A percentile compares a stretch with the other conserved stretches of the same genome.
Evolutionary conservation across 2,329 filamentous ascomycete species (phyloP).

Genomic region (Colletotrichum scovillei): DNA sequence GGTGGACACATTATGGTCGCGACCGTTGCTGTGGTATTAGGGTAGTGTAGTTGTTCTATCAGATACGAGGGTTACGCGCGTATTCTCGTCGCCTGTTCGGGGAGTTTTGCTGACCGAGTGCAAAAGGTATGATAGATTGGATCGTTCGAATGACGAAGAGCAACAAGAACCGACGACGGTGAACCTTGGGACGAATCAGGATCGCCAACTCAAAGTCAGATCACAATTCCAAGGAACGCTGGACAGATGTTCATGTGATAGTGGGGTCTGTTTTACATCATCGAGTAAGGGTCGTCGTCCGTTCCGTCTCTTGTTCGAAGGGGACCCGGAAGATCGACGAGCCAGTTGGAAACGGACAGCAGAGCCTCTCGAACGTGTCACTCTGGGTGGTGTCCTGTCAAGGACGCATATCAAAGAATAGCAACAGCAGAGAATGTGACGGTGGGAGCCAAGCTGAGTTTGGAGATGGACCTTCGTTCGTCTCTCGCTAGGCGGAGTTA

Average conservation of each 20-base stretch:
- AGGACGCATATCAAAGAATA: background rate
- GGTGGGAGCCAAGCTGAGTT: background rate
- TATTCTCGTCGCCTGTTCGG: background rate
- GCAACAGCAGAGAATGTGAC: background rate
- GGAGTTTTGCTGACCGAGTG: background rate
- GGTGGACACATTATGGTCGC: background rate
- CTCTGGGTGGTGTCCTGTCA: constrained; percentile 11
- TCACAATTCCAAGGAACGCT: constrained; percentile 1
- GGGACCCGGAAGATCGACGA: constrained; percentile 1
- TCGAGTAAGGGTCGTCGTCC: background rate
- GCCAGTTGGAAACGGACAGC: constrained; percentile 17
- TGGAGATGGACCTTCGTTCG: background rate
- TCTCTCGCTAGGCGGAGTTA: background rate
- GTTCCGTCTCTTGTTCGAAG: background rate
- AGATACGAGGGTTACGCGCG: constrained; percentile 14
- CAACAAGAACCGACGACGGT: background rate
- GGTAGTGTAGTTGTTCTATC: background rate
- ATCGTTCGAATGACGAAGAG: background rate
- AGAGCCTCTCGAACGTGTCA: constrained; percentile 23
- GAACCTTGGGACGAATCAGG: background rate
- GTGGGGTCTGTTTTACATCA: constrained; percentile 29
- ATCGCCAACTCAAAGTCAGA: constrained; percentile 22
- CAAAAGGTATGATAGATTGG: background rate
- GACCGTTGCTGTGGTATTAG: background rate
- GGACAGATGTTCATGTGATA: constrained; percentile 17